Percentiles rank a stretch among this genome's conserved stretches.
Conservation (phyloP, 139 green algal genomes). For the Protoeuglena noctilucae region DNA sequence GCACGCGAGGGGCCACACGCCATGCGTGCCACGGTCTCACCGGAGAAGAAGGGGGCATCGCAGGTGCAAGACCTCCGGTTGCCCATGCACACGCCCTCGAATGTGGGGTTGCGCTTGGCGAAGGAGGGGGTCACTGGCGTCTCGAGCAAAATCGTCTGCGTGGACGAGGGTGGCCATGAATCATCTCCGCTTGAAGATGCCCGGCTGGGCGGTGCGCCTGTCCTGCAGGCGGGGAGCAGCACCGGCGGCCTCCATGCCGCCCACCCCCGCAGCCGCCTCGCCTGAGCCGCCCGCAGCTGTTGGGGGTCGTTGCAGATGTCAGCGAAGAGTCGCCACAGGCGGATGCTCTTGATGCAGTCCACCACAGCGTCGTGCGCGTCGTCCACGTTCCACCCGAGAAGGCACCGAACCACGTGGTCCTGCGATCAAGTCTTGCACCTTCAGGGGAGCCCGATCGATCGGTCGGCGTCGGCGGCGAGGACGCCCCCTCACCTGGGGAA, state of each 20-base stretch:
- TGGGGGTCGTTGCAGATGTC: conserved; percentile 35
- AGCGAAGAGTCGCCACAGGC: too few relatives aligned
- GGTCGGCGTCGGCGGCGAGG: neutral
- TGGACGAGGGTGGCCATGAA: too few relatives aligned
- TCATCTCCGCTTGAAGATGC: too few relatives aligned
- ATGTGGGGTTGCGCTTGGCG: conserved; percentile 46
- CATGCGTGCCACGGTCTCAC: too few relatives aligned
- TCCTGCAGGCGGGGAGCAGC: too few relatives aligned
- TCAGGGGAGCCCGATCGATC: neutral
- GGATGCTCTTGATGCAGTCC: conserved; percentile 73
- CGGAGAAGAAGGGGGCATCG: conserved; percentile 67
- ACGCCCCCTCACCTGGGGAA: conserved; percentile 9
- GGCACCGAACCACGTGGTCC: conserved; percentile 56
- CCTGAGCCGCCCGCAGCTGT: neutral
- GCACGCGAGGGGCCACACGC: too few relatives aligned
- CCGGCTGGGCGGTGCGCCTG: too few relatives aligned
- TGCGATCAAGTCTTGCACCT: conserved; percentile 29
- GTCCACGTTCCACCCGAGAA: conserved; percentile 39
- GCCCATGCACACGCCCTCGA: conserved; percentile 83
- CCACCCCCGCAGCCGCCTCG: too few relatives aligned
- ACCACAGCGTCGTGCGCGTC: conserved; percentile 39
- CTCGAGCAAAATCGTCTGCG: conserved; percentile 40
- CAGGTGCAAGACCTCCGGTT: conserved; percentile 70
- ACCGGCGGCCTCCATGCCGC: too few relatives aligned
- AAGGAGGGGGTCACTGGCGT: conserved; percentile 41